A percentile compares a stretch with the other conserved stretches of the same genome.
These are phyloP conservation scores for Penicillium antarcticum DNA, from an alignment of 495 filamentous ascomycete genomes.

Conservation along the genomic window DNA sequence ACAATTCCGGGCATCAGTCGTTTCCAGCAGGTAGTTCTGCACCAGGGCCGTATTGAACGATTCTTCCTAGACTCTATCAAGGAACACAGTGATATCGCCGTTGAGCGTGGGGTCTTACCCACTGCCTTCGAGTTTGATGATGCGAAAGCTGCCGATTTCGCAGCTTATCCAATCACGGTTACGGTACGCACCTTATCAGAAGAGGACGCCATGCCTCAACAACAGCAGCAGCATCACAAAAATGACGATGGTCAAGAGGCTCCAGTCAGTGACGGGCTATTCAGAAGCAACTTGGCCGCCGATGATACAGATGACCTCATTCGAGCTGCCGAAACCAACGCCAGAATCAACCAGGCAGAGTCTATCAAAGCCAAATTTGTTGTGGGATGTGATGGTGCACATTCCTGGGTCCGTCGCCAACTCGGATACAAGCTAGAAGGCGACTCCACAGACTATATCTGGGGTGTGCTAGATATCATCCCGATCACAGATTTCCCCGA, in stretches of 20 bases:
- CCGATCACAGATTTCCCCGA: slow-evolving; percentile 66
- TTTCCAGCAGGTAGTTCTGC: slow-evolving; percentile 50
- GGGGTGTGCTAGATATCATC: slow-evolving; percentile 61
- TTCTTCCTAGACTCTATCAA: slow-evolving; percentile 51
- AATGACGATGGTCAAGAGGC: not conserved
- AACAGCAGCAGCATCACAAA: slow-evolving; percentile 7
- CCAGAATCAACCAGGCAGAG: slow-evolving; percentile 25
- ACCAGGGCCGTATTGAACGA: slow-evolving; percentile 55
- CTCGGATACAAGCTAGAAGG: slow-evolving; percentile 53
- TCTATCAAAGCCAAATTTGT: slow-evolving; percentile 57
- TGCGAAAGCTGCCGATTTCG: slow-evolving; percentile 33
- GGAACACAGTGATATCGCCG: slow-evolving; percentile 30
- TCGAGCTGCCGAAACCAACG: slow-evolving; percentile 22
- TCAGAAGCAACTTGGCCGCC: slow-evolving; percentile 50
- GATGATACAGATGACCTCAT: slow-evolving; percentile 60
- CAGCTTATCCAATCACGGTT: slow-evolving; percentile 52
- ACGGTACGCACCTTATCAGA: slow-evolving; percentile 42
- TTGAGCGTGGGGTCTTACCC: slow-evolving; percentile 47
- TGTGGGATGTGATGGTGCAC: slow-evolving; percentile 62
- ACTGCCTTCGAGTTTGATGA: slow-evolving; percentile 42
- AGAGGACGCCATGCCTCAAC: slow-evolving; percentile 36
- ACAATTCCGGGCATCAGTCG: slow-evolving; percentile 53
- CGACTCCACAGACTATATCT: slow-evolving; percentile 57
- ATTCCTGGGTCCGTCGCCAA: slow-evolving; percentile 54
- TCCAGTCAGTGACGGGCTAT: slow-evolving; percentile 48